Base-by-base conservation (phyloP, 495 filamentous ascomycete species). In the Neurospora tetrasperma region DNA sequence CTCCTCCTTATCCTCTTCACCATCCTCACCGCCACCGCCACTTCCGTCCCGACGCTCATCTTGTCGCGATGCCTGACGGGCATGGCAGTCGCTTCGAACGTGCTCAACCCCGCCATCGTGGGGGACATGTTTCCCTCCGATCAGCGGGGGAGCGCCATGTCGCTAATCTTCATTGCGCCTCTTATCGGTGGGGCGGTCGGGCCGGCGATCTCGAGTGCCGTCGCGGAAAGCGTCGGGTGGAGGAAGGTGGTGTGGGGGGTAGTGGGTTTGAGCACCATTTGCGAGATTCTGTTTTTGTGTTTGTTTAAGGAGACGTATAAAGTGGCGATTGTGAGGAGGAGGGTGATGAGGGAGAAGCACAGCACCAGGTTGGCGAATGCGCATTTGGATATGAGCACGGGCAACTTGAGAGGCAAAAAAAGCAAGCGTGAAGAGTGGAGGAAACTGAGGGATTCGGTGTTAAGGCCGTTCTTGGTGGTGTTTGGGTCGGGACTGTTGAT, bases 161-260 rank as follows among this genome's bases (percentile, higher is more conserved):
- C 80, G 46, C 44, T 84, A 35, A 77, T 88, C 31, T 86, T 83
- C 42, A 77, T 87, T 1, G 84, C 85, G 18, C 85, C 85, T 12
- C 74, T 87, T 14, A 70, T 84, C 7, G 84, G 84, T 10, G 84
- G 84, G 2, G 88, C 88, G 11, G 72, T 90, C 18, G 90, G 90
- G 0, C 85, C 92, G 6, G 86, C 89, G 11, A 84, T 92, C 18
- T 86, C 88, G 12, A 88, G 87, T 16, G 83, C 86, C 5, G 82
- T 92, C 14, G 87, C 92, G 42, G 84, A 91, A 75, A 86, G 75
- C 0, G 75, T 84, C 16, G 89, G 86, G 43, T 92, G 86, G 89
- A 85, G 84, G 71, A 86, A 78, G 75, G 88, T 85, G 1, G 82
- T 88, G 44, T 90, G 81, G 85, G 84, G 86, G 74, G 84, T 83